phyloP scores from a whole-genome alignment of 176 grass and related monocot species.

The Musa beccarii region DNA sequence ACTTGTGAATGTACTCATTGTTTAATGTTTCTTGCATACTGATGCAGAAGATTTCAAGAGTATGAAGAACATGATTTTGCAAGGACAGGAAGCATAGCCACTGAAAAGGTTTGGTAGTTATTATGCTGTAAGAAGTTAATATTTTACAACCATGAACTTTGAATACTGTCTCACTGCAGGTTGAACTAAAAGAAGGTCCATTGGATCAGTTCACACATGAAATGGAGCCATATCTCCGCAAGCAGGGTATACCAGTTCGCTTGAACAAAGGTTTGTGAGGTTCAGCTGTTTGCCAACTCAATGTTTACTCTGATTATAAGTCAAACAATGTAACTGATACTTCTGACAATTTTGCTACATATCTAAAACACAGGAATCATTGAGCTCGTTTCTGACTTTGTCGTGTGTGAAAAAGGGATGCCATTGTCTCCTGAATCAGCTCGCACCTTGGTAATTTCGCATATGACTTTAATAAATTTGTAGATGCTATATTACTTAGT shows the following conservation, averaged over 20 bases:
- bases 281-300: neutral
- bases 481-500: neutral
- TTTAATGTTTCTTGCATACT: neutral
- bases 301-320: neutral
- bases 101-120: conserved; percentile 44
- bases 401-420: conserved; percentile 82
- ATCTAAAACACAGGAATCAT: conserved; percentile 42
- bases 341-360: neutral
- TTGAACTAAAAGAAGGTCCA: conserved; percentile 90
- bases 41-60: conserved; percentile 52
- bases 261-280: conserved; percentile 71
- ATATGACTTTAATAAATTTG: neutral
- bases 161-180: conserved; percentile 22
- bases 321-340: neutral
- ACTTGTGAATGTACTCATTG: neutral
- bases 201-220: conserved; percentile 41
- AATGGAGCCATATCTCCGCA: conserved; percentile 46
- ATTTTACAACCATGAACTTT: neutral
- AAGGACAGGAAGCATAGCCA: conserved; percentile 56
- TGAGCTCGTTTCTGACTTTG: conserved; percentile 81
- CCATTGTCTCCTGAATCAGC: conserved; percentile 78
- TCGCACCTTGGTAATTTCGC: conserved; percentile 51
- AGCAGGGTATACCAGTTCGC: conserved; percentile 83
- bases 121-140: neutral
- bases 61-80: conserved; percentile 83